phyloP scores from a whole-genome alignment of 2,329 filamentous ascomycete genomes.

The Berkeleyomyces basicola region DNA sequence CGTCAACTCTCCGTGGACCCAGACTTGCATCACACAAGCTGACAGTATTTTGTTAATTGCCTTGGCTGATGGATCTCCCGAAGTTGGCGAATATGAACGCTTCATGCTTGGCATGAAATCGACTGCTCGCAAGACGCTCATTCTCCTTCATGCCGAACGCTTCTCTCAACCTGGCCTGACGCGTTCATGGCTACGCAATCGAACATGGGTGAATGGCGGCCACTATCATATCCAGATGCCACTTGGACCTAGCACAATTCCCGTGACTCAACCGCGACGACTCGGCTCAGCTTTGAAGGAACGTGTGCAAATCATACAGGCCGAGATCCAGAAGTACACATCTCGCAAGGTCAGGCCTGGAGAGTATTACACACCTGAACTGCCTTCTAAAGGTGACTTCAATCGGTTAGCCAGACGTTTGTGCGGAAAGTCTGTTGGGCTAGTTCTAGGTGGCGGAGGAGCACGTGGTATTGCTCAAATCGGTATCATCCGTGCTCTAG shows the following conservation, averaged over 20 bases:
- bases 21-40: constrained; percentile 91
- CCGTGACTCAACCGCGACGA: constrained; percentile 36
- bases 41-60: constrained; percentile 92
- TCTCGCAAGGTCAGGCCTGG: constrained; percentile 80
- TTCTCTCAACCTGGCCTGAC: constrained; percentile 77
- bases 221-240: constrained; percentile 94
- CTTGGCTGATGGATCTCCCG: constrained; percentile 73
- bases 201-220: constrained; percentile 94
- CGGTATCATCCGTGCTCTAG: constrained; percentile 83
- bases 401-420: constrained; percentile 78
- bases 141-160: constrained; percentile 74
- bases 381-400: constrained; percentile 90
- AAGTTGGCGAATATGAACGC: constrained; percentile 88
- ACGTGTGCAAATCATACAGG: constrained; percentile 82
- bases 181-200: constrained; percentile 75
- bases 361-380: constrained; percentile 78
- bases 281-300: constrained; percentile 80
- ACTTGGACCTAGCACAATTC: constrained; percentile 6
- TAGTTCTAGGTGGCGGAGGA: constrained; percentile 87
- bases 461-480: constrained; percentile 85
- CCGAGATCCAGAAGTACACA: constrained; percentile 96
- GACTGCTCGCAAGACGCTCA: constrained; percentile 81
- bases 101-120: constrained; percentile 96
- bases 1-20: constrained; percentile 95
- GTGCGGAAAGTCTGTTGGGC: constrained; percentile 83